phyloP scores from a whole-genome alignment of 805 yeast species.

The baker's yeast (Saccharomyces cerevisiae) region DNA sequence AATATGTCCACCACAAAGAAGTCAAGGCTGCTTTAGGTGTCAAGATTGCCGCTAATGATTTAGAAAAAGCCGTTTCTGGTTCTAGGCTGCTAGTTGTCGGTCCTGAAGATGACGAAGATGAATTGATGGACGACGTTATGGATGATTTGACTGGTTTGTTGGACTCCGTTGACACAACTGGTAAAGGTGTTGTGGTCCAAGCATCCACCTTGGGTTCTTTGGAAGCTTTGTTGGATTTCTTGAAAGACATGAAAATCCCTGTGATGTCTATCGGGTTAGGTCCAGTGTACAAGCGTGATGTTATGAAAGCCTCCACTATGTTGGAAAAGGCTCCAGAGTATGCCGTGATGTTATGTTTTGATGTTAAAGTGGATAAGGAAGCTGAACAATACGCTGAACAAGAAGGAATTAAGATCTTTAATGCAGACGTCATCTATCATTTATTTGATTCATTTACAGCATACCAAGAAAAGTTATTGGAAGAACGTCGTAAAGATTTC shows the following conservation, averaged over 20 bases:
- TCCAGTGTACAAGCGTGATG: conserved; percentile 96
- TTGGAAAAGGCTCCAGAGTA: conserved; percentile 89
- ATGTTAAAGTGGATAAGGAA: conserved; percentile 93
- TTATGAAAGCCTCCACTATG: conserved; percentile 95
- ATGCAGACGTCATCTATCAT: conserved; percentile 94
- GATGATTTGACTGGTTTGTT: conserved; percentile 91
- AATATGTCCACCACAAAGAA: conserved; percentile 91
- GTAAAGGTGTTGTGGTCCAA: conserved; percentile 96
- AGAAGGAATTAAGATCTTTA: conserved; percentile 83
- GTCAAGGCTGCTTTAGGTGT: conserved; percentile 99
- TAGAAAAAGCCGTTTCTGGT: conserved; percentile 98
- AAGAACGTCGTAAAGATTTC: conserved; percentile 82
- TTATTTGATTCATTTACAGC: conserved; percentile 90
- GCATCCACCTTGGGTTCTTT: conserved; percentile 97
- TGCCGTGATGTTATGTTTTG: conserved; percentile 98
- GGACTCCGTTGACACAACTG: conserved; percentile 90
- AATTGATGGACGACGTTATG: conserved; percentile 95
- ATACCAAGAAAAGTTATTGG: conserved; percentile 81
- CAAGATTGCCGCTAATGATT: conserved; percentile 93
- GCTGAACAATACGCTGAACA: conserved; percentile 97
- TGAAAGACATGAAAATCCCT: conserved; percentile 97
- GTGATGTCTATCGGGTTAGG: conserved; percentile 98
- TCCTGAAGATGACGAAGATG: conserved; percentile 96
- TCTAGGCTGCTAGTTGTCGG: conserved; percentile 91
- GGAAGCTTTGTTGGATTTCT: conserved; percentile 93